A percentile compares a stretch with the other conserved stretches of the same genome.
These are phyloP conservation scores for Dendrocalamus sinicus DNA, from an alignment of 176 grass and related monocot species.

Conservation along the genomic window DNA sequence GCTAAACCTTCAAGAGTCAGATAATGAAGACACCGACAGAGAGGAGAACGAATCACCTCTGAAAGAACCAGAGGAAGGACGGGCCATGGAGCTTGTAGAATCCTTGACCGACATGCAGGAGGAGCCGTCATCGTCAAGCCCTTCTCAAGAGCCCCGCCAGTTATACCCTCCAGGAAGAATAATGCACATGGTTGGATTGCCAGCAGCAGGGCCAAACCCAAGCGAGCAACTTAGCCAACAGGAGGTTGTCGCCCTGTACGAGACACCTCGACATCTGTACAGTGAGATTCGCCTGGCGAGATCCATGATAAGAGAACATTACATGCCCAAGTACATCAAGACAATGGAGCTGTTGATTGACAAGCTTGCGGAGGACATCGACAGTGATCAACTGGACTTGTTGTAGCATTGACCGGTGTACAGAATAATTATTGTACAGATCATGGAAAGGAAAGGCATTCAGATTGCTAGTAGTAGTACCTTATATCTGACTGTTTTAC, in stretches of 20 bases:
- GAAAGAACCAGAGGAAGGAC: slow-evolving; percentile 15
- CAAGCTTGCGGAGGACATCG: slow-evolving; percentile 51
- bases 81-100: slow-evolving; percentile 30
- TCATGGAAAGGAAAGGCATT: slow-evolving; percentile 39
- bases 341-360: slow-evolving; percentile 77
- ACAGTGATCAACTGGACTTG: background rate
- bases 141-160: slow-evolving; percentile 53
- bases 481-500: slow-evolving; percentile 8
- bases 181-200: slow-evolving; percentile 86
- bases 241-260: slow-evolving; percentile 68
- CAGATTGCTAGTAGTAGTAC: slow-evolving; percentile 36
- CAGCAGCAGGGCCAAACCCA: slow-evolving; percentile 41
- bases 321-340: slow-evolving; percentile 88
- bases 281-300: slow-evolving; percentile 78
- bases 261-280: slow-evolving; percentile 79
- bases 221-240: slow-evolving; percentile 42
- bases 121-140: slow-evolving; percentile 2
- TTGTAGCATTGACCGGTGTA: slow-evolving; percentile 53
- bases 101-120: slow-evolving; percentile 27
- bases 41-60: slow-evolving; percentile 20
- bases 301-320: slow-evolving; percentile 88
- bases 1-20: slow-evolving; percentile 45
- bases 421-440: slow-evolving; percentile 54
- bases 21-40: slow-evolving; percentile 8
- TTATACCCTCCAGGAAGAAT: slow-evolving; percentile 89